Evolutionary conservation across 2,329 filamentous ascomycete species (phyloP).

Genomic region (Microdochium paspali): DNA sequence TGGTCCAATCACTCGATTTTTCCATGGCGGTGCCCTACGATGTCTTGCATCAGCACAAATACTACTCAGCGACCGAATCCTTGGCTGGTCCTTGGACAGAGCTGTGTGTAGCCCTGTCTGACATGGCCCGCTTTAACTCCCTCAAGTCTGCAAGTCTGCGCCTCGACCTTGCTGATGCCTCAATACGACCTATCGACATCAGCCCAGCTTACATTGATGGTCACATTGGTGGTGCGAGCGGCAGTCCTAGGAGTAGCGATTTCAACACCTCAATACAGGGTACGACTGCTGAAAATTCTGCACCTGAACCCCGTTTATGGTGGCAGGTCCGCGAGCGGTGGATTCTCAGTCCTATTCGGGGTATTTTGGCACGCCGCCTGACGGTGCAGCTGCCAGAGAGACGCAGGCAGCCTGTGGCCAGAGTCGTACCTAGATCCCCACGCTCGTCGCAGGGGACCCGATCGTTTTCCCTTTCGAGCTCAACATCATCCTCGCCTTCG

Average conservation of each 20-base stretch:
- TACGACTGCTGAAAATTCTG: too few relatives aligned
- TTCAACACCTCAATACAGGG: background rate
- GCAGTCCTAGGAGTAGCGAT: background rate
- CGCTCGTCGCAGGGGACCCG: too few relatives aligned
- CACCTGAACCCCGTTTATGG: constrained; percentile 5
- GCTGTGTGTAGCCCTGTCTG: constrained; percentile 10
- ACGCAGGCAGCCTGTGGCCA: background rate
- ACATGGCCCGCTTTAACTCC: constrained; percentile 10
- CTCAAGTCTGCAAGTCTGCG: constrained; percentile 8
- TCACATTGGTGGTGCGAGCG: too few relatives aligned
- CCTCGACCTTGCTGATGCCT: constrained; percentile 8
- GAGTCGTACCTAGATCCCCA: too few relatives aligned
- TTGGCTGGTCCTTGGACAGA: constrained; percentile 7
- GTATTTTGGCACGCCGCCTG: constrained; percentile 8
- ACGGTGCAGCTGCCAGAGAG: constrained; percentile 10
- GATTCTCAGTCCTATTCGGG: constrained; percentile 9
- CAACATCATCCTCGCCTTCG: too few relatives aligned
- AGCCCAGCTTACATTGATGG: too few relatives aligned
- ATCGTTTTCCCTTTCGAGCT: too few relatives aligned
- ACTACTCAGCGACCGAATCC: background rate
- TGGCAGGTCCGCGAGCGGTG: constrained; percentile 14
- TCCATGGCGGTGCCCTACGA: constrained; percentile 10
- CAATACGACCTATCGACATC: background rate
- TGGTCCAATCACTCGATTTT: constrained; percentile 8
- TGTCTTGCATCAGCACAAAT: constrained; percentile 7